Evolutionary conservation across 176 grass and related monocot genomes (phyloP), one percentile per base, ranked within the genome.

Genomic region (Zoysia pacifica): DNA sequence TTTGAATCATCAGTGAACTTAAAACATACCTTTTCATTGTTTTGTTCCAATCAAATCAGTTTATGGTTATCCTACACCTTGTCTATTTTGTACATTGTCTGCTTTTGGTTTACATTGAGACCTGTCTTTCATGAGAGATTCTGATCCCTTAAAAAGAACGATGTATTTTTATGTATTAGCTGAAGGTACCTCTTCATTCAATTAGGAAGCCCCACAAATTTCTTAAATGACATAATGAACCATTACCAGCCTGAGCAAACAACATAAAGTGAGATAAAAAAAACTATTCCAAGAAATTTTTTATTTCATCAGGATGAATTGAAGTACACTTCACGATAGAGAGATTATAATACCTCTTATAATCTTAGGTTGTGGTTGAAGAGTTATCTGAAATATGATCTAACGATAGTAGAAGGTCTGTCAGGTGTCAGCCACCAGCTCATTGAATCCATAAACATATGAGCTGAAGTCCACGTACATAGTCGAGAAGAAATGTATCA

Each of bases 1-100:
- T 44, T 19, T 90, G 62, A 97, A 76, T 65, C 86, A 75, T 83
- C 55, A 74, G 79, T 65, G 85, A 76, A 82, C 83, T 80, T 79
- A 86, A 2, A 63, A 62, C 67, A 79, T 9, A 90, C 36, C 37
- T 87, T 84, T 55, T 85, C 83, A 11, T 16, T 38, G 5, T 69
- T 52, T 46, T 75, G 77, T 88, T 62, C 48, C 81, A 42, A 94
- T 82, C 6, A 56, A 56, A 56, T 56, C 16, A 16, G 16, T n/a
- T 56, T n/a, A 56, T 2, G 54, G 16, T 56, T 56, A 12, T 56
- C 58, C 59, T 19, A 19, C 5, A 44, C 5, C 65, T 19, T 70
- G 18, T 41, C 47, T 65, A 28, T 9, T 74, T 7, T 41, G 2
- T 36, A 45, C 8, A 51, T 41, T 50, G 28, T 41, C 20, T 78